Evolutionary conservation across 1,139 yeast species (phyloP).

Genomic region (Yarrowia galli): DNA sequence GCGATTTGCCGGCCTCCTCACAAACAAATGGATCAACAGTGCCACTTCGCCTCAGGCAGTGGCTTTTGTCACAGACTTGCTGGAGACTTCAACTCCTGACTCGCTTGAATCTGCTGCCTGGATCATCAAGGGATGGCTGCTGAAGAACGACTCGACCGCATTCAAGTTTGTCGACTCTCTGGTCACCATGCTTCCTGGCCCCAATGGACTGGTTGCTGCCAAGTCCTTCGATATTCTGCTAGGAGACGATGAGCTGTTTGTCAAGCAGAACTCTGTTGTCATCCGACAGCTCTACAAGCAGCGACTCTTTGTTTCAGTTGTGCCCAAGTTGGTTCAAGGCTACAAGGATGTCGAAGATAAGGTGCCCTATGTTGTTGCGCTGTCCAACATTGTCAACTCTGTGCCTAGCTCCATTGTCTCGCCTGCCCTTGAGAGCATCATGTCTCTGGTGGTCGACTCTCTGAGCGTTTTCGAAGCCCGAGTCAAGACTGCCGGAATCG

Average conservation of each 20-base stretch:
- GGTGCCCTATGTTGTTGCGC: conserved; percentile 64
- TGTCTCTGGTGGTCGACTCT: conserved; percentile 77
- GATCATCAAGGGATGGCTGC: conserved; percentile 73
- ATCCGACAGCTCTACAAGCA: conserved; percentile 79
- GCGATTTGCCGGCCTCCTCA: conserved; percentile 62
- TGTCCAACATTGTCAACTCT: conserved; percentile 71
- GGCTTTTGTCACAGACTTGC: conserved; percentile 35
- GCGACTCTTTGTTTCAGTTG: conserved; percentile 63
- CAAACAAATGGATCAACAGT: conserved; percentile 59
- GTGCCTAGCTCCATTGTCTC: conserved; percentile 67
- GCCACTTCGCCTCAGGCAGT: conserved; percentile 7
- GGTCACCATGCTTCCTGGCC: conserved; percentile 52
- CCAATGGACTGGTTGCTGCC: conserved; percentile 51
- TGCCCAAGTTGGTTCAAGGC: conserved; percentile 49
- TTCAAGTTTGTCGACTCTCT: conserved; percentile 53
- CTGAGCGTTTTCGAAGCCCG: conserved; percentile 59
- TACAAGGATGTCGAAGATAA: conserved; percentile 46
- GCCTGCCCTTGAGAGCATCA: conserved; percentile 65
- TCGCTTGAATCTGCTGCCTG: conserved; percentile 54
- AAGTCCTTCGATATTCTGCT: conserved; percentile 69
- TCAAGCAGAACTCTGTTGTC: conserved; percentile 63
- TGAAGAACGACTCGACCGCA: conserved; percentile 63
- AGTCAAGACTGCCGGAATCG: conserved; percentile 65
- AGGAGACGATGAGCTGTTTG: conserved; percentile 67
- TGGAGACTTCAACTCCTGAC: not conserved